Evolutionary conservation across 2,329 filamentous ascomycete genomes (phyloP), one percentile per base, ranked within the genome.

Genomic region (Colletotrichum magnum): DNA sequence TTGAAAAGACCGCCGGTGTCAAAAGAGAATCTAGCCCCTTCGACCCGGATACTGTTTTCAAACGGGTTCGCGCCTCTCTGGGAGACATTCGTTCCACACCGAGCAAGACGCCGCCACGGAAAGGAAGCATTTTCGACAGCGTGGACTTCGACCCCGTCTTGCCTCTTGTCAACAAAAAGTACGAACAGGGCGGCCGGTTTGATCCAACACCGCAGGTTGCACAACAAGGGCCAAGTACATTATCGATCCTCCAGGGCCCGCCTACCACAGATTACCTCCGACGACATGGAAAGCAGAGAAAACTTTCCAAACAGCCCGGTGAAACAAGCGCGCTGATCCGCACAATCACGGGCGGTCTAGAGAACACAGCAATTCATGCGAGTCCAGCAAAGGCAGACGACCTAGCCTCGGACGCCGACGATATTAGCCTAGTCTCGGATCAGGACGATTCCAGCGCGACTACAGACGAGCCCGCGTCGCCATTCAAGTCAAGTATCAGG

Each of bases 21-120:
- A 90, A 90, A 74, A 79, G 88, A 67, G 83, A 86, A 15, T 80
- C 84, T 2, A 90, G 88, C 71, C 88, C 88, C 0, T 89, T 90
- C 70, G 86, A 87, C 56, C 84, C 86, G 3, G 82, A 88, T 69
- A 87, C 86, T 0, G 87, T 90, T 1, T 90, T 86, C 75, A 90
- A 90, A 75, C 83, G 86, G 48, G 84, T 90, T 10, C 80, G 82
- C 39, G 86, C 87, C 3, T 86, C 86, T 13, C 73, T 87, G 32
- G 75, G 54, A 62, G 57, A 77, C 74, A 68, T 56, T 59, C 69
- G 48, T 64, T 73, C 69, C 50, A 65, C 45, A 71, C 65, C 64
- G 71, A 74, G 57, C 36, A 61, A 74, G 18, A 72, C 67, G 24
- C 68, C 73, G 4, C 74, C 71, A 21, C 79, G 82, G 9, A 83